Conservation (phyloP, 2,329 filamentous ascomycete genomes). For the Claviceps spartinae region DNA sequence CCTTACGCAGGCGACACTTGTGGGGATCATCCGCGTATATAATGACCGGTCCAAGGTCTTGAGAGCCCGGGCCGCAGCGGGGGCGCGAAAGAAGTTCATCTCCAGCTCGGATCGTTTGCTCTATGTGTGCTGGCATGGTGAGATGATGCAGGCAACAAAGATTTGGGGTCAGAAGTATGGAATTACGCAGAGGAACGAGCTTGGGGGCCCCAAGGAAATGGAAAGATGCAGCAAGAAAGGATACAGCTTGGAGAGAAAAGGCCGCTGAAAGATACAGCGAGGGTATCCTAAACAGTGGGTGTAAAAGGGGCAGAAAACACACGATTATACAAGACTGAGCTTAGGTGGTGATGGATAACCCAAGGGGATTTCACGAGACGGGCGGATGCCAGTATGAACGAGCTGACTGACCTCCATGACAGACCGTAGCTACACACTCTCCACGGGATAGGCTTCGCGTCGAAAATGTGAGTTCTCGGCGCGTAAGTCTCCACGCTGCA, state of each 20-base stretch:
- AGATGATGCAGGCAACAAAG: neutral
- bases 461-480: neutral
- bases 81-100: slow-evolving; percentile 59
- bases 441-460: neutral
- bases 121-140: neutral
- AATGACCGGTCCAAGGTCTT: slow-evolving; percentile 69
- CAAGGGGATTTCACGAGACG: neutral
- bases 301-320: too few species aligned
- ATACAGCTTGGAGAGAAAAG: neutral
- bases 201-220: too few species aligned
- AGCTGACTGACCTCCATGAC: slow-evolving; percentile 18
- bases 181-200: too few species aligned
- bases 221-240: neutral
- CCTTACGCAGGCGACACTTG: slow-evolving; percentile 65
- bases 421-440: neutral
- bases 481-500: neutral
- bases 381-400: neutral
- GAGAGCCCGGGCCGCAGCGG: slow-evolving; percentile 60
- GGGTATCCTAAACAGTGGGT: too few species aligned
- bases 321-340: too few species aligned
- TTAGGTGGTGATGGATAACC: neutral
- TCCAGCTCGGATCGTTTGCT: slow-evolving; percentile 16
- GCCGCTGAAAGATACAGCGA: too few species aligned
- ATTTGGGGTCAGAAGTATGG: too few species aligned
- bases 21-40: slow-evolving; percentile 62